Base-by-base conservation (phyloP, 805 yeast species). In the Schizosaccharomyces japonicus region DNA sequence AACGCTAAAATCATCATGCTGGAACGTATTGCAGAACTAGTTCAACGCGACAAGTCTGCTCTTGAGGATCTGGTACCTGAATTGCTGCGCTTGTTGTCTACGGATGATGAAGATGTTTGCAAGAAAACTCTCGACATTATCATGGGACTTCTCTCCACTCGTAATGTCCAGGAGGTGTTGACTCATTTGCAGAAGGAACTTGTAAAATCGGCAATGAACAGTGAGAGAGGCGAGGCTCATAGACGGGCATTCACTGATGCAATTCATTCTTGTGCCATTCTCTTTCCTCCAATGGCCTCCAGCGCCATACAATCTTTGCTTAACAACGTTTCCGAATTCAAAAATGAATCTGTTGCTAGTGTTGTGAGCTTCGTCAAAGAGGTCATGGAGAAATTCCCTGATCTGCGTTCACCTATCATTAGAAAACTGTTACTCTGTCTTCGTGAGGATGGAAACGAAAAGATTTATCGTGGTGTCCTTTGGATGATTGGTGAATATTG, bases 401-500 rank as follows among this genome's bases (percentile, higher is more conserved):
- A 75, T 49, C 68, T 82, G 54, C 75, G 94, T 58, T 62, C 68
- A 19, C 62, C 72, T 17, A 78, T 84, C 45, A 62, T 90, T 49
- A 60, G 62, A 42, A 75, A 78, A 54, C 71, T 90, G 51, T 63
- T 83, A 40, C 55, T 56, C 6, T 66, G 82, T 11, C 67, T 90
- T 58, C 73, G 73, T 26, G 66, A 67, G 23, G 76, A 82, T 47
- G 80, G 76, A 59, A 77, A 90, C 50, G 93, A 94, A 10, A 84
- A 84, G 57, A 94, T 90, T 8, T 80, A 76, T 65, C 76, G 96
- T 54, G 93, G 94, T 28, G 83, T 93, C 0, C 67, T 92, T 51
- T 90, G 99, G 99, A 77, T 90, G 47, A 64, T 90, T 56, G 98
- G 99, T 62, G 98, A 92, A 63, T 90, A 84, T 62, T 68, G 85